Evolutionary conservation across 129 eudicot genomes (phyloP).

Genomic region (Dittrichia graveolens): DNA sequence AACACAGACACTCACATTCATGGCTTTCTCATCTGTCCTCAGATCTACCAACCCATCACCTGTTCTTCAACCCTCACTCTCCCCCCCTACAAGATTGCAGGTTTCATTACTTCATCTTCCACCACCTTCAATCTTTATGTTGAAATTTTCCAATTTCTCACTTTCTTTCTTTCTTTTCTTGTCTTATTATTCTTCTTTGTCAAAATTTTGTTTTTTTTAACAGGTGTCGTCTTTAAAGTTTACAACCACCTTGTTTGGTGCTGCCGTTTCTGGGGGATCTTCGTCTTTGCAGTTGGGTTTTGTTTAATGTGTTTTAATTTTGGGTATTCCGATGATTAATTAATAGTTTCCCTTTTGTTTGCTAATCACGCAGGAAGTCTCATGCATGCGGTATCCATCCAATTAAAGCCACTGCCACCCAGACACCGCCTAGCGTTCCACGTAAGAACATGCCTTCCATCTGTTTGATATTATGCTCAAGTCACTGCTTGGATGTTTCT

Average conservation of each 20-base stretch:
- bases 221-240: conserved; percentile 52
- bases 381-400: conserved; percentile 42
- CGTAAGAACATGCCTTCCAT: conserved; percentile 45
- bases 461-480: neutral
- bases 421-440: conserved; percentile 60
- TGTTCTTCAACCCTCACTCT: conserved; percentile 22
- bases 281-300: conserved; percentile 68
- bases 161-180: neutral
- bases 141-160: neutral
- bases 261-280: conserved; percentile 34
- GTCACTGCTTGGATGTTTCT: neutral
- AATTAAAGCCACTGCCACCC: conserved; percentile 84
- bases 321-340: neutral
- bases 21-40: conserved; percentile 58
- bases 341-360: neutral
- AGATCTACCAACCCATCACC: conserved; percentile 47
- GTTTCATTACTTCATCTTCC: conserved; percentile 5
- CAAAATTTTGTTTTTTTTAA: neutral
- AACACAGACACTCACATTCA: conserved; percentile 28
- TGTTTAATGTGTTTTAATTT: neutral
- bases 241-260: conserved; percentile 52
- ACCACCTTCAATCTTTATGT: too few relatives aligned
- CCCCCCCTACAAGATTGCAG: conserved; percentile 34
- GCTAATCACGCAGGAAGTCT: conserved; percentile 42
- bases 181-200: neutral